These are phyloP conservation scores for Talaromyces amestolkiae DNA, from an alignment of 2,329 filamentous ascomycete genomes.

Conservation along the genomic window DNA sequence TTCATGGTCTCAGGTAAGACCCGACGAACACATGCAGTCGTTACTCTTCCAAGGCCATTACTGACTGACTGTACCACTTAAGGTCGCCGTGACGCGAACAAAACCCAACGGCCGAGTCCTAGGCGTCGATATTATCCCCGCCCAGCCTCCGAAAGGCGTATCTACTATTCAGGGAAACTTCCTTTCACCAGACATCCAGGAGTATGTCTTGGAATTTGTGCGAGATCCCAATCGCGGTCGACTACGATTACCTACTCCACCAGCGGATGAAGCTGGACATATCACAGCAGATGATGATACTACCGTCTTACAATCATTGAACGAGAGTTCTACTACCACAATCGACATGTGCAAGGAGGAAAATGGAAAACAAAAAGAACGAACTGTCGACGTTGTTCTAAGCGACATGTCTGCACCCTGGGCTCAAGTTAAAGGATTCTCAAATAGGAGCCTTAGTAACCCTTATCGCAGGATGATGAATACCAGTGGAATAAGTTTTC, in stretches of 20 bases:
- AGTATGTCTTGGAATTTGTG: constrained; percentile 74
- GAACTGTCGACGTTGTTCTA: constrained; percentile 83
- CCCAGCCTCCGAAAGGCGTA: constrained; percentile 86
- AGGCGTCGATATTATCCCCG: constrained; percentile 91
- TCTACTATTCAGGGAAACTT: constrained; percentile 96
- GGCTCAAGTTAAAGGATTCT: constrained; percentile 74
- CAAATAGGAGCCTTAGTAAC: constrained; percentile 88
- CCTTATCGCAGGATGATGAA: constrained; percentile 99
- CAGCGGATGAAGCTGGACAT: not conserved
- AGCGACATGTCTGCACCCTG: constrained; percentile 99
- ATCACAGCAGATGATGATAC: not conserved
- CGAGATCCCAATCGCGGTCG: constrained; percentile 60
- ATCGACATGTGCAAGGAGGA: constrained; percentile 6
- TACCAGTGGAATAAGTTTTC: constrained; percentile 81
- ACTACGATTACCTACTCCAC: constrained; percentile 31
- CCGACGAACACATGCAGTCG: not conserved
- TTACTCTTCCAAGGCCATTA: not conserved
- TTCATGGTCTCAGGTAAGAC: constrained; percentile 57
- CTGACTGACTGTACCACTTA: constrained; percentile 36
- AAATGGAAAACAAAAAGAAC: constrained; percentile 36
- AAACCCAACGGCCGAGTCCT: constrained; percentile 74
- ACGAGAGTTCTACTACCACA: not conserved
- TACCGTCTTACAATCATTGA: constrained; percentile 29
- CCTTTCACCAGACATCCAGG: constrained; percentile 69
- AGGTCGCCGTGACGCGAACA: constrained; percentile 76